Evolutionary conservation across 78 protist species (phyloP), one percentile per base, ranked within the genome.

Genomic region (Protostelium mycophagum): DNA sequence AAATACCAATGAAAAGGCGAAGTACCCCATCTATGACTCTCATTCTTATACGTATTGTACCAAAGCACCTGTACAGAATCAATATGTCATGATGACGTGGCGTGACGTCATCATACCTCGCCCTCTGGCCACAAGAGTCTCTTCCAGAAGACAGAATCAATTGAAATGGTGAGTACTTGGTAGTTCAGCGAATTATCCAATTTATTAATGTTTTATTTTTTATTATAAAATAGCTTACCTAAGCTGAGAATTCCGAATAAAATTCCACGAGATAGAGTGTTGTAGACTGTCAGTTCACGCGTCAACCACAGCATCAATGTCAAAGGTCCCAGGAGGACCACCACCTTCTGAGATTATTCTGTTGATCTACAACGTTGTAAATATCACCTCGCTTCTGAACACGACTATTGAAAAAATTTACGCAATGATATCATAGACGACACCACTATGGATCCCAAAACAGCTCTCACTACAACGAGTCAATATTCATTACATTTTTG

Each of bases 1-100:
- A 96, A 96, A 87, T 97, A 98, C 99, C 99, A 97, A 86, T 86
- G 87, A 34, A 0, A 90, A 1, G 98, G 98, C 34, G 84, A 9
- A 0, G 94, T 86, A 84, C 99, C 99, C 97, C 97, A 98, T 31
- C 92, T 90, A 36, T 28, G 5, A 35, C 92, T 83, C 31, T 89
- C 88, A 86, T 96, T 96, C 84, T 90, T 94, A 0, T 94, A 86
- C 0, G 96, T 95, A 89, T 98, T 98, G 91, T 93, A 96, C 35
- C 73, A 38, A 34, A 97, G 73, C 31, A 51, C 73, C 73, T 51
- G 73, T 25, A 16, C 73, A 25, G 31, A 16, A 25, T 51, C 31
- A 25, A 51, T 5, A 51, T 51, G 73, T 5, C 5, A 16, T 51
- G 31, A 51, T 51, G 73, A 51, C 31, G 73, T 5, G n/a, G n/a